phyloP scores from a whole-genome alignment of 768 basidiomycete species.

The Sistotremastrum niveocremeum region DNA sequence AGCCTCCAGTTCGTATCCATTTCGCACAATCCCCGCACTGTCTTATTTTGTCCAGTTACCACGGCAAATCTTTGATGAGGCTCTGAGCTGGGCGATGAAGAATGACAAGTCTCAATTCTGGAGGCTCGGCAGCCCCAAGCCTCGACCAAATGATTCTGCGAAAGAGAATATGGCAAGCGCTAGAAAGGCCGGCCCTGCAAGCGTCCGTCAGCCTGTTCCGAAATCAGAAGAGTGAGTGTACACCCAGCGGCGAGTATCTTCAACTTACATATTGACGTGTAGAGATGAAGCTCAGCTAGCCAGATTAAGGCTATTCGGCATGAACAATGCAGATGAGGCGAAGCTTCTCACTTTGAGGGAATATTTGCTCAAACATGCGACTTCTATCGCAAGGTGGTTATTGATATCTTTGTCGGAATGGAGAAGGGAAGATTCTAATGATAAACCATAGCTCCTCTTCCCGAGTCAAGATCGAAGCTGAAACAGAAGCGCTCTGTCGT shows the following conservation, averaged over 20 bases:
- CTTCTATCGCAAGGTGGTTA: slow-evolving; percentile 58
- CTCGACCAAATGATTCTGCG: slow-evolving; percentile 46
- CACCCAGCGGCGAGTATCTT: neutral
- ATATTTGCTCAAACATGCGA: slow-evolving; percentile 74
- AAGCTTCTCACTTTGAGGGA: slow-evolving; percentile 85
- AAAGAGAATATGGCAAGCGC: slow-evolving; percentile 59
- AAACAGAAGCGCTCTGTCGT: slow-evolving; percentile 44
- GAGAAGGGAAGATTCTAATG: neutral
- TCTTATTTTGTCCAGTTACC: slow-evolving; percentile 25
- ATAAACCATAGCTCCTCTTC: slow-evolving; percentile 42
- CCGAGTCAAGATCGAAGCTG: slow-evolving; percentile 47
- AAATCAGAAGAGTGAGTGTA: slow-evolving; percentile 64
- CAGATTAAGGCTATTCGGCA: slow-evolving; percentile 79
- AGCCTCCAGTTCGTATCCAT: slow-evolving; percentile 50
- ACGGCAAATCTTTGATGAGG: slow-evolving; percentile 72
- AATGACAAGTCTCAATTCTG: slow-evolving; percentile 72
- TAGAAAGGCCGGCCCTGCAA: slow-evolving; percentile 35
- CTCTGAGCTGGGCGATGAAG: slow-evolving; percentile 80
- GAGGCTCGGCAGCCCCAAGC: slow-evolving; percentile 36
- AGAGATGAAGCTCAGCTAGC: slow-evolving; percentile 69
- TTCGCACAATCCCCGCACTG: neutral
- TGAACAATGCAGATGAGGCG: slow-evolving; percentile 66
- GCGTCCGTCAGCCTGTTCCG: slow-evolving; percentile 27
- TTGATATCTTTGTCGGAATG: neutral
- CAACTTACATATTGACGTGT: slow-evolving; percentile 1